Conservation (phyloP, 2,329 filamentous ascomycete genomes). For the Aspergillus neoniger region DNA sequence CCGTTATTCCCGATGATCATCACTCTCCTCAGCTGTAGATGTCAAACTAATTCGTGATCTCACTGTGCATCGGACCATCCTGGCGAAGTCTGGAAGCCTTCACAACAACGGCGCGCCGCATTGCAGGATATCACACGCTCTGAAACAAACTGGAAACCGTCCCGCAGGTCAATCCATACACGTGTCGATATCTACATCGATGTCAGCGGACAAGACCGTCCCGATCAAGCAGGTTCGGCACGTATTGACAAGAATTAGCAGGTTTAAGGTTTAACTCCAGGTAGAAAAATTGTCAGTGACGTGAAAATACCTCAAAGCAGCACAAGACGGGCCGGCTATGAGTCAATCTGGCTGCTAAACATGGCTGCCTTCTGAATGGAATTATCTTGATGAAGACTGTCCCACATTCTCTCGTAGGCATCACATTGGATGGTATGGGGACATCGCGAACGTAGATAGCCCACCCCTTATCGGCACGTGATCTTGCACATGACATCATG, state of each 20-base stretch:
- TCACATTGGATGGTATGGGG: neutral
- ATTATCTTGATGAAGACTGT: neutral
- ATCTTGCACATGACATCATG: neutral
- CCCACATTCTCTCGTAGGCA: neutral
- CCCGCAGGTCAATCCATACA: neutral
- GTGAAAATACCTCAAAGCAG: neutral
- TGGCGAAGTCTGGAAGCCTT: neutral
- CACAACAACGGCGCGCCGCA: neutral
- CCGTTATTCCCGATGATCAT: neutral
- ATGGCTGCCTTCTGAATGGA: neutral
- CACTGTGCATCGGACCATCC: neutral
- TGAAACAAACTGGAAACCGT: neutral
- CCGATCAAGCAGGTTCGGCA: neutral
- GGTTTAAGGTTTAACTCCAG: neutral
- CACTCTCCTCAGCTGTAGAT: neutral
- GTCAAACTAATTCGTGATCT: neutral
- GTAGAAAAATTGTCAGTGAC: neutral
- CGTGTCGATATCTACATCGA: neutral
- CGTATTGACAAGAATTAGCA: neutral
- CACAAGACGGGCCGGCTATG: neutral
- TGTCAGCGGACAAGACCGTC: neutral
- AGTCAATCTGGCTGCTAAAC: neutral
- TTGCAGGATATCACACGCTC: too few relatives aligned
- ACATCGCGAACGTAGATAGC: neutral
- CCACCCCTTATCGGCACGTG: constrained; percentile 14